phyloP scores from a whole-genome alignment of 805 yeast species.

The Kuraishia cidri region DNA sequence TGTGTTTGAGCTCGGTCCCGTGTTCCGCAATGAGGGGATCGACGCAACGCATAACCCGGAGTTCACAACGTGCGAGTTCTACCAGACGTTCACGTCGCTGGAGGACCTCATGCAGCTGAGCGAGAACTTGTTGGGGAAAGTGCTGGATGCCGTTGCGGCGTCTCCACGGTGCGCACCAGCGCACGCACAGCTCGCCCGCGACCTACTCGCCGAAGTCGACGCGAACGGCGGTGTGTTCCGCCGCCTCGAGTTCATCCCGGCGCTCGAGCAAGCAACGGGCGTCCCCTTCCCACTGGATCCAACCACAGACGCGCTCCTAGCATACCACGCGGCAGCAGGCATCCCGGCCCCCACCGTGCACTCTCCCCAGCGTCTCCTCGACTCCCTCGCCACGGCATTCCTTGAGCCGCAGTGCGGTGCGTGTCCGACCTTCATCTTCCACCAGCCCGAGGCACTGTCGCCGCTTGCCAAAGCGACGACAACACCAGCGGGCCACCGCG shows the following conservation, averaged over 20 bases:
- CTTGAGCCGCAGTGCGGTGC: slow-evolving; percentile 55
- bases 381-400: slow-evolving; percentile 48
- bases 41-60: slow-evolving; percentile 94
- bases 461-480: slow-evolving; percentile 73
- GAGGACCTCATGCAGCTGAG: slow-evolving; percentile 60
- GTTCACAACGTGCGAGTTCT: slow-evolving; percentile 85
- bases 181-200: background rate
- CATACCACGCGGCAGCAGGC: slow-evolving; percentile 28
- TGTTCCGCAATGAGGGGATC: slow-evolving; percentile 87
- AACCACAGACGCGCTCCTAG: slow-evolving; percentile 26
- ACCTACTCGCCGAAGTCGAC: slow-evolving; percentile 7
- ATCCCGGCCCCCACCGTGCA: slow-evolving; percentile 23
- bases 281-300: slow-evolving; percentile 34
- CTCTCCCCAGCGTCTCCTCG: slow-evolving; percentile 55
- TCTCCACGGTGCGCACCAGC: background rate
- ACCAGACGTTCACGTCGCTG: slow-evolving; percentile 61
- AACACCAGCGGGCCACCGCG: slow-evolving; percentile 20
- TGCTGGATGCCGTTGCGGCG: background rate
- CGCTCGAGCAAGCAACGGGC: slow-evolving; percentile 48
- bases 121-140: slow-evolving; percentile 22
- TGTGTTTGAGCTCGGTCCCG: slow-evolving; percentile 79
- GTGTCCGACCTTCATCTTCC: slow-evolving; percentile 64
- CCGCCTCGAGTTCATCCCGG: slow-evolving; percentile 57
- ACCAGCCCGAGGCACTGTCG: slow-evolving; percentile 80
- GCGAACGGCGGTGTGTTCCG: slow-evolving; percentile 19